phyloP scores from a whole-genome alignment of 1,284 basidiomycete species.

The Microbotryum scabiosae region DNA sequence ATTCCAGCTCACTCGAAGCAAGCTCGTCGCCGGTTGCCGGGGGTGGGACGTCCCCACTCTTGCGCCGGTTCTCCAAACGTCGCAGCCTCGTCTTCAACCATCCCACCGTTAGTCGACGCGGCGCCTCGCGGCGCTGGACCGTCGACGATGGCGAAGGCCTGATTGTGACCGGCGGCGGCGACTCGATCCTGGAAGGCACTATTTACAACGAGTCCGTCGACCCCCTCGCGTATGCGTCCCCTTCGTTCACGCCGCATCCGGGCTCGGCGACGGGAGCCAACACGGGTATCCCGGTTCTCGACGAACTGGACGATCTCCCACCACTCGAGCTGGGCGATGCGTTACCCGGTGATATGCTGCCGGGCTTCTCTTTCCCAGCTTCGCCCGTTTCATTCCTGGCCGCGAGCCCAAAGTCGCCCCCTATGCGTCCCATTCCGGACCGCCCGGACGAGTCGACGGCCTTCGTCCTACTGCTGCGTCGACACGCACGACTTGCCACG shows the following conservation, averaged over 20 bases:
- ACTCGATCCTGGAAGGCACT: constrained; percentile 14
- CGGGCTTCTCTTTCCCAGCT: constrained; percentile 2
- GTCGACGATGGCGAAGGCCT: constrained; percentile 11
- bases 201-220: constrained; percentile 2
- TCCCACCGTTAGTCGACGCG: neutral
- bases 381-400: neutral
- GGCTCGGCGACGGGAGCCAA: neutral
- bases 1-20: neutral
- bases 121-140: constrained; percentile 13
- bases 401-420: neutral
- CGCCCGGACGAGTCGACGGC: neutral
- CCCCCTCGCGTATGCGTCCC: neutral
- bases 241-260: neutral
- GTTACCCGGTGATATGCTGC: neutral
- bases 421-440: constrained; percentile 8
- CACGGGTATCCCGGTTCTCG: neutral
- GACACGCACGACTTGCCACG: constrained; percentile 20
- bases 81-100: neutral
- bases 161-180: constrained; percentile 15
- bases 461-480: constrained; percentile 13
- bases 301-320: constrained; percentile 13
- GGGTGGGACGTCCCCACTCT: neutral
- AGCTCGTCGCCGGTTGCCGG: too few species aligned
- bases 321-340: constrained; percentile 5
- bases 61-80: neutral